Conservation (phyloP, 805 yeast genomes). For the Crinitomyces ghanaensis region DNA sequence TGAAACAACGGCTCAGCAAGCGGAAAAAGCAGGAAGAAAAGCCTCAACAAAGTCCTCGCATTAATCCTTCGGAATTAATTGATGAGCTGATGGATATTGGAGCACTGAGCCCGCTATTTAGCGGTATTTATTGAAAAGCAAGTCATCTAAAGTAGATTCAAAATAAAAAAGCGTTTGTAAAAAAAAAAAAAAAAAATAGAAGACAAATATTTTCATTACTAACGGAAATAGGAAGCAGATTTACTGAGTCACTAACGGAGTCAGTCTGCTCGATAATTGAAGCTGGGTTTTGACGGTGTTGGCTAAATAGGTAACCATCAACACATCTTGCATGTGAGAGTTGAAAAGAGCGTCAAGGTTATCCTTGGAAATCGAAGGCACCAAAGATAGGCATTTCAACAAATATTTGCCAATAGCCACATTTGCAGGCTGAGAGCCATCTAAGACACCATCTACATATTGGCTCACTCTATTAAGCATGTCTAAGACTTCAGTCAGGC, state of each 20-base stretch:
- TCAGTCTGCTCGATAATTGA: constrained; percentile 64
- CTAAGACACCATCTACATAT: constrained; percentile 23
- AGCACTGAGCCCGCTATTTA: constrained; percentile 25
- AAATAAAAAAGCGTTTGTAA: not conserved
- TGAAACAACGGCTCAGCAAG: constrained; percentile 11
- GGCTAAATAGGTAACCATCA: constrained; percentile 72
- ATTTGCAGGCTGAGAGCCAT: constrained; percentile 20
- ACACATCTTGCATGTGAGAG: constrained; percentile 65
- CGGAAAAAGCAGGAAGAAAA: constrained; percentile 10
- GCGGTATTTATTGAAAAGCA: constrained; percentile 11
- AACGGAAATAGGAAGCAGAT: no score
- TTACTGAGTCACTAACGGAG: constrained; percentile 34
- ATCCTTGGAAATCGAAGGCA: constrained; percentile 34
- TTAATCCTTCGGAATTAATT: constrained; percentile 20
- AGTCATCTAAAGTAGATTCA: not conserved
- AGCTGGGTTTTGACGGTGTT: constrained; percentile 77
- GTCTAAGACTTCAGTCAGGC: constrained; percentile 28
- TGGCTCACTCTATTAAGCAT: constrained; percentile 30
- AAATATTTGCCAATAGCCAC: constrained; percentile 53
- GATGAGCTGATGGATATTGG: constrained; percentile 27
- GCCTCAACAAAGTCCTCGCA: constrained; percentile 8
- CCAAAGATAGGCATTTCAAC: constrained; percentile 33
- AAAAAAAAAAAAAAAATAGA: not conserved
- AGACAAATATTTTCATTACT: not conserved
- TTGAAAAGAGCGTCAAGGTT: constrained; percentile 51